Evolutionary conservation across 2,329 filamentous ascomycete species (phyloP).

Genomic region (Aureobasidium sp.): DNA sequence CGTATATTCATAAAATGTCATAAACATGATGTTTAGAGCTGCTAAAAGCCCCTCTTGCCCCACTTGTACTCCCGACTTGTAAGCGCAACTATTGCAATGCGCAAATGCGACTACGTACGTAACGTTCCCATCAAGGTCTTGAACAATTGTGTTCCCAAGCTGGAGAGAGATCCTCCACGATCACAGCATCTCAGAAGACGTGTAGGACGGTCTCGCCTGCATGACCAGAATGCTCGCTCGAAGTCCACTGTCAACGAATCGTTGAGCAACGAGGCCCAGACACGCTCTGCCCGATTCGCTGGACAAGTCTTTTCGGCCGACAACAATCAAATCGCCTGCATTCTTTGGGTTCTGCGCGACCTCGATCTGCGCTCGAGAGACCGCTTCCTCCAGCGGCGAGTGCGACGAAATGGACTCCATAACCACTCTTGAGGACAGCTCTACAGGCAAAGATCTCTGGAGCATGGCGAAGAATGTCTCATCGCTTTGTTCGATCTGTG

Average conservation of each 20-base stretch:
- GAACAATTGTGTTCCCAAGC: background rate
- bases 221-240: conserved; percentile 64
- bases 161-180: background rate
- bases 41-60: background rate
- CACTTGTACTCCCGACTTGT: background rate
- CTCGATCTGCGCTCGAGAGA: conserved; percentile 51
- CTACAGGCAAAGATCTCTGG: conserved; percentile 47
- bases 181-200: background rate
- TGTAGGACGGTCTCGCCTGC: conserved; percentile 43
- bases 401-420: conserved; percentile 46
- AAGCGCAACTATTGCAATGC: background rate
- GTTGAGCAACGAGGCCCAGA: conserved; percentile 54
- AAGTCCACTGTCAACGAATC: conserved; percentile 52
- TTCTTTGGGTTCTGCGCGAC: conserved; percentile 57
- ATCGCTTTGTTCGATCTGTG: conserved; percentile 36
- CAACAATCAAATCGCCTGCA: conserved; percentile 63
- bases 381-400: conserved; percentile 39
- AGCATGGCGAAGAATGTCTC: conserved; percentile 51
- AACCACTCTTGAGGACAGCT: conserved; percentile 48
- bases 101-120: background rate
- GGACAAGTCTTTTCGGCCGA: conserved; percentile 49
- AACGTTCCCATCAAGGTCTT: background rate
- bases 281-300: conserved; percentile 39
- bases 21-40: background rate
- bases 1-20: conserved; percentile 7